Base-by-base conservation (phyloP, 2,329 filamentous ascomycete species). In the Penicillium sp. region DNA sequence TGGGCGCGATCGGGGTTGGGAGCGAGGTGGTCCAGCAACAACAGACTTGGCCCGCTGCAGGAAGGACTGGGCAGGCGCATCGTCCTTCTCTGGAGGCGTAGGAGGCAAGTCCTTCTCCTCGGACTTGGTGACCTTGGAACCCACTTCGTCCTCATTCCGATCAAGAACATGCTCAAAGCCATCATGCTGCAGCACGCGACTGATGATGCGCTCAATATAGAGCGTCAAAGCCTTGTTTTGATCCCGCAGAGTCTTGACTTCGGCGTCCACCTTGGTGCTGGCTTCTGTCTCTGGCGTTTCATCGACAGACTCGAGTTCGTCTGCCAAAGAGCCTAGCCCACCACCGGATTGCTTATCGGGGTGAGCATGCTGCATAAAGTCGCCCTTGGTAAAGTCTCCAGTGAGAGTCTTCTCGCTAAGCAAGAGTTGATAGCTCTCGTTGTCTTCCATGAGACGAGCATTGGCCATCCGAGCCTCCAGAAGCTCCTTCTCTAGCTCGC, bases 181-280 rank as follows among this genome's bases (percentile, higher is more conserved):
- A 70, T 96, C 90, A 77, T 97, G 91, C 73, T 96, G 90, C 62
- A 99, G 84, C 46, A 99, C 86, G 57, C 95, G 90, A 75, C 95
- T 95, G 74, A 99, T 96, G 75, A 99, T 98, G 80, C 95, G 96
- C 85, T 98, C 96, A 81, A 99, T 97, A 80, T 99, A 99, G 65
- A 98, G 82, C 24, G 92, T 96, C 68, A 99, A 82, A 33, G 95
- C 95, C 81, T 98, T 98, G 82, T 99, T 98, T 80, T 96, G 89
- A 74, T 96, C 94, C 78, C 91, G 94, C 68, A 91, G 81, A 9
- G 85, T 83, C 76, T 90, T 92, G 66, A 95, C 77, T 69, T 98
- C 94, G 11, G 82, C 78, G 73, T 97, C 93, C 13, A 95, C 87
- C 68, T 88, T 88, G 65, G 85, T 83, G 49, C 78, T 79, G 64